Evolutionary conservation across 257 asterid genomes (phyloP), one percentile per base, ranked within the genome.

Genomic region (Fraxinus cuspidata): DNA sequence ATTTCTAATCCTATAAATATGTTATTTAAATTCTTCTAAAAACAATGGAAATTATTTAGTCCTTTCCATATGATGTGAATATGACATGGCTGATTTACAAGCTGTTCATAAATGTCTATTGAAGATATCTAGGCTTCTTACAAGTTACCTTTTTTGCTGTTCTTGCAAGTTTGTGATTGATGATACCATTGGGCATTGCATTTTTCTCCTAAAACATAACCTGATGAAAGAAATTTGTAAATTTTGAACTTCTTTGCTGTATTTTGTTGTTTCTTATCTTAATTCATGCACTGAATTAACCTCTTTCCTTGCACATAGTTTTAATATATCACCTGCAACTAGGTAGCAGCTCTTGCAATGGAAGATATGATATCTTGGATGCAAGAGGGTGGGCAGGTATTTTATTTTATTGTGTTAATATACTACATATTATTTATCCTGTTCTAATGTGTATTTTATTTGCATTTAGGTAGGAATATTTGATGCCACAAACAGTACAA

Each of bases 291-390:
- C 83, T 75, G 74, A 72, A 88, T 88, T 86, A 76, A 87, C 91
- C 82, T 83, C 78, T 85, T 87, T 86, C 88, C 87, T 83, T 88
- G 87, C 83, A 31, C 91, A 82, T 89, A 90, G 94, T 92, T 90
- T 88, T 90, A 90, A 91, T 85, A 83, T 90, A 74, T 90, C 89
- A 81, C 92, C 77, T 90, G 87, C 96, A 87, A 86, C 91, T 89
- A 95, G 99, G 99, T 95, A 87, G 99, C 99, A 77, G 99, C 99
- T 83, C 90, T 95, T 74, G 99, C 99, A 69, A 89, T 95, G 98
- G 99, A 95, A 85, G 99, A 95, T 81, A 93, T 95, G 99, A 93
- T 89, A 82, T 91, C 97, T 72, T 95, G 99, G 99, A 93, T 95
- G 98, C 98, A 95, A 81, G 99, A 95, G 89, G 99, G 99, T 81